phyloP scores from a whole-genome alignment of 2,329 filamentous ascomycete genomes.

The Dactylellina sp. region DNA sequence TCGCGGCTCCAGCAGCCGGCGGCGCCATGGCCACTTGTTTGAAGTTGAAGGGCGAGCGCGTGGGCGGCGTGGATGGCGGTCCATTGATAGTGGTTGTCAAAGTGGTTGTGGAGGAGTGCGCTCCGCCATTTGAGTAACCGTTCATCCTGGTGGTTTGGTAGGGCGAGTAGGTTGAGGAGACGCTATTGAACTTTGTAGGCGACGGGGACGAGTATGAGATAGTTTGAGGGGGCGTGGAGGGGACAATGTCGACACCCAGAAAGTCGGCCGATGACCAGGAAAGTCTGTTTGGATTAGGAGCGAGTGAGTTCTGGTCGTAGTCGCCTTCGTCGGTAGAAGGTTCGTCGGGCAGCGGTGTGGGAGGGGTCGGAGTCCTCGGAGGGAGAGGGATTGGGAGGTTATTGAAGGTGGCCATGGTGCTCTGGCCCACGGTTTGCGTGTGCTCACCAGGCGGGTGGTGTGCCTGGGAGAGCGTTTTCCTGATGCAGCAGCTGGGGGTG shows the following conservation, averaged over 20 bases:
- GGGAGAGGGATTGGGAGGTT: constrained; percentile 56
- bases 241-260: constrained; percentile 37
- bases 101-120: constrained; percentile 41
- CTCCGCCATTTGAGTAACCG: constrained; percentile 50
- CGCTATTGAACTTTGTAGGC: constrained; percentile 47
- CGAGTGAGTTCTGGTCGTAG: constrained; percentile 47
- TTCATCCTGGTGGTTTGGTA: constrained; percentile 48
- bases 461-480: constrained; percentile 56
- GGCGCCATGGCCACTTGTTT: constrained; percentile 56
- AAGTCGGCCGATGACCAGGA: constrained; percentile 54
- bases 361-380: constrained; percentile 55
- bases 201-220: constrained; percentile 37
- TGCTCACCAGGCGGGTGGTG: constrained; percentile 50
- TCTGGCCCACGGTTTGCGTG: constrained; percentile 21
- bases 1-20: constrained; percentile 32
- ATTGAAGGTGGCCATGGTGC: constrained; percentile 54
- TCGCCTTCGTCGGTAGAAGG: constrained; percentile 38
- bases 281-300: constrained; percentile 52
- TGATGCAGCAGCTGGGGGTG: constrained; percentile 54
- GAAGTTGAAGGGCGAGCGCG: constrained; percentile 56
- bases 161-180: constrained; percentile 33
- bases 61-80: constrained; percentile 41
- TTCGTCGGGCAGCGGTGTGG: constrained; percentile 45
- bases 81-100: constrained; percentile 48
- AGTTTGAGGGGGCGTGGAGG: constrained; percentile 50